Base-by-base conservation (phyloP, 768 basidiomycete species). In the Rhodotorula diobovata region DNA sequence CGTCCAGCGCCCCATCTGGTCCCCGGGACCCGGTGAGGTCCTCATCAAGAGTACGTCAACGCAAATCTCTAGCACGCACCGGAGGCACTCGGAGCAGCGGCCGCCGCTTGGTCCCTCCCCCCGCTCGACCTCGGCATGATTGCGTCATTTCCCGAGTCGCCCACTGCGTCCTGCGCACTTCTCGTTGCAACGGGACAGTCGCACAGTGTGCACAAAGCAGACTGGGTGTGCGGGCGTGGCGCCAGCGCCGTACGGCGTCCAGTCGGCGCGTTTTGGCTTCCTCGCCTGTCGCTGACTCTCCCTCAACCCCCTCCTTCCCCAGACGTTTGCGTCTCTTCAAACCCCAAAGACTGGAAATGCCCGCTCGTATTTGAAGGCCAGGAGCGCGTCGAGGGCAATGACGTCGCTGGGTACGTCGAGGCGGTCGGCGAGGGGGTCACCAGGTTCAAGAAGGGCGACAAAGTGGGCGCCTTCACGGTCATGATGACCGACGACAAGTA, bases 381-480 rank as follows among this genome's bases (percentile, higher is more conserved):
- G 51, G n/a, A 51, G 15, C 55, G 43, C 21, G 63, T 75, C 34
- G 72, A 76, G 50, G 77, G 77, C 12, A 77, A 77, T 66, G 75
- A 78, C 56, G 39, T 78, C 21, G 74, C 75, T 5, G 77, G 77
- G 12, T 45, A 67, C 45, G 71, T 78, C 62, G 76, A 72, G 43
- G 64, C 53, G 2, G 71, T 78, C 5, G 77, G 77, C 7, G 68
- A 72, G 41, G 73, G 70, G 2, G 77, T 78, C 23, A 73, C 68
- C 12, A 74, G 71, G 50, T 78, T 75, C 70, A 70, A 61, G 50
- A 69, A 68, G 56, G 77, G 77, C 14, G 76, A 78, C 68, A 71
- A 72, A 63, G 76, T 78, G 46, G 76, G 71, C 1, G 76, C 74
- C 0, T 78, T 76, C 68, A 61, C 77, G 32, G 70, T 67, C 37